These are phyloP conservation scores for Phytophthora nicotianae DNA, from an alignment of 352 stramenopile species.

Conservation along the genomic window DNA sequence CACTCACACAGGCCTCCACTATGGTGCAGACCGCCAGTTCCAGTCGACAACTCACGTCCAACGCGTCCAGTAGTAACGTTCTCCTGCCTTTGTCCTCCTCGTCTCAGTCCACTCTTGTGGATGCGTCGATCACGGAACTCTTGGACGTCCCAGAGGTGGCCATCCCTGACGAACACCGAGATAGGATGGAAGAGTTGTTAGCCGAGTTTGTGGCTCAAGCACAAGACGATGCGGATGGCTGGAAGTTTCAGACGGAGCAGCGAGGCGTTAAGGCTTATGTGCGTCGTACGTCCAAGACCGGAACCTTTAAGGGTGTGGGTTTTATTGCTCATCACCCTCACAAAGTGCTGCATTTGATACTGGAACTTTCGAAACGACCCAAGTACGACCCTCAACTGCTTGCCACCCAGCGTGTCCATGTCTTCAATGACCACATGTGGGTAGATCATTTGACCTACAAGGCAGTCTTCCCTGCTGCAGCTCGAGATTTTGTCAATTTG, in stretches of 20 bases:
- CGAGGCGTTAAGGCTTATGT: conserved; percentile 65
- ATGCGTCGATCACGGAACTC: conserved; percentile 36
- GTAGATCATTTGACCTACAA: conserved; percentile 78
- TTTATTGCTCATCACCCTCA: conserved; percentile 60
- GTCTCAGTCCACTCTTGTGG: conserved; percentile 33
- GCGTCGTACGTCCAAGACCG: conserved; percentile 44
- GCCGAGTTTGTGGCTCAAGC: conserved; percentile 64
- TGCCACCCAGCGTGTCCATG: conserved; percentile 47
- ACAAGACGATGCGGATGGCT: conserved; percentile 52
- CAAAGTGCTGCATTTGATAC: conserved; percentile 59
- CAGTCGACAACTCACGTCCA: conserved; percentile 1
- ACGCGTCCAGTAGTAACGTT: conserved; percentile 27
- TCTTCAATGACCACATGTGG: conserved; percentile 77
- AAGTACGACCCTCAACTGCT: conserved; percentile 66
- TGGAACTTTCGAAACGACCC: conserved; percentile 54
- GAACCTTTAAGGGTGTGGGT: conserved; percentile 61
- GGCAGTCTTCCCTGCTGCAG: conserved; percentile 57
- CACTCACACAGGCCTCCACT: conserved; percentile 46
- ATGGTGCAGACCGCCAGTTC: conserved; percentile 22
- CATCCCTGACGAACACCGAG: conserved; percentile 42
- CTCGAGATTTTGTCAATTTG: conserved; percentile 70
- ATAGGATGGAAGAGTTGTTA: conserved; percentile 60
- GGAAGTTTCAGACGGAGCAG: conserved; percentile 67
- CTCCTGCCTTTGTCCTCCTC: conserved; percentile 31
- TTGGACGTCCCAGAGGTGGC: conserved; percentile 39